A percentile compares a stretch with the other conserved stretches of the same genome.
phyloP scores from a whole-genome alignment of 169 alveolate species.

The Sarcocystis neurona region DNA sequence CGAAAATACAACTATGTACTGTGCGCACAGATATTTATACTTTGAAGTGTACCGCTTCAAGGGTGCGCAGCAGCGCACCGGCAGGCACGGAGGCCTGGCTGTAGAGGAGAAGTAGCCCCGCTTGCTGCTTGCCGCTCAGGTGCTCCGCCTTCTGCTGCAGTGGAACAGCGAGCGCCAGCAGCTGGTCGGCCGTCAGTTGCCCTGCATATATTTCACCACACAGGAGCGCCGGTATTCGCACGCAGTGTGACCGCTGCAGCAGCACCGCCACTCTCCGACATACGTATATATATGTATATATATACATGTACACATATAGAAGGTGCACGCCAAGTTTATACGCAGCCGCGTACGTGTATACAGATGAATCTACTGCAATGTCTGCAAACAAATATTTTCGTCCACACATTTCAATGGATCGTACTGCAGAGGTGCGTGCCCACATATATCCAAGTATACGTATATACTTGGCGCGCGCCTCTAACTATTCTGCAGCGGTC shows the following conservation, averaged over 20 bases:
- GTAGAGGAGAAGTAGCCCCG: conserved; percentile 38
- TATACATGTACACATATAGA: neutral
- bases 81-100: conserved; percentile 16
- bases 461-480: too few species aligned
- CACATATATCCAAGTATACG: too few species aligned
- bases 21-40: too few species aligned
- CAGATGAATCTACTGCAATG: neutral
- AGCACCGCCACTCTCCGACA: neutral
- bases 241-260: neutral
- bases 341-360: neutral
- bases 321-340: neutral
- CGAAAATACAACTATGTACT: too few species aligned
- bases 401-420: too few species aligned
- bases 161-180: neutral
- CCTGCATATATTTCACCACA: neutral
- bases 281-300: conserved; percentile 4
- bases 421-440: too few species aligned
- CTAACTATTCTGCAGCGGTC: too few species aligned
- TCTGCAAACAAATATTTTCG: too few species aligned
- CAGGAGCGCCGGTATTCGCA: neutral
- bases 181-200: conserved; percentile 24
- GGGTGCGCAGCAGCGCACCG: neutral
- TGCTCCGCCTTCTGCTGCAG: neutral
- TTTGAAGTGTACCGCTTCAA: conserved; percentile 28
- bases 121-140: conserved; percentile 28